A percentile compares a stretch with the other conserved stretches of the same genome.
phyloP scores from a whole-genome alignment of 768 basidiomycete species.

The Clavaria fumosa region DNA sequence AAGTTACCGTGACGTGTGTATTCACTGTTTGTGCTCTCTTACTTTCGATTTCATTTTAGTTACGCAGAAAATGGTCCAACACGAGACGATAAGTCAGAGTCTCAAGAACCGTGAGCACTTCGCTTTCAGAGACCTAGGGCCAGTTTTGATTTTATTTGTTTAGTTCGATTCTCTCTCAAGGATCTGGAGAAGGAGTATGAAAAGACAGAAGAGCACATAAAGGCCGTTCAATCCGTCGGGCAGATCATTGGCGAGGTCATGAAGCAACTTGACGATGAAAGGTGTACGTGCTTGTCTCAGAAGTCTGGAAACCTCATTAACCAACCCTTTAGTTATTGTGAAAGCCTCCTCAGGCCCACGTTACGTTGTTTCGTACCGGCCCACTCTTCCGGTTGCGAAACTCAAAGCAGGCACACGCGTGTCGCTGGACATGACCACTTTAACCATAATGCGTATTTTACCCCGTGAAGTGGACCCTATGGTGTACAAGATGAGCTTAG shows the following conservation, averaged over 20 bases:
- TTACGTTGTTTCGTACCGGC: slow-evolving; percentile 95
- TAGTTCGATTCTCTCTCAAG: slow-evolving; percentile 86
- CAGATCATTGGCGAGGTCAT: slow-evolving; percentile 99
- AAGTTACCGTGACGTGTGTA: slow-evolving; percentile 54
- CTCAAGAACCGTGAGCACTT: slow-evolving; percentile 71
- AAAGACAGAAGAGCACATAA: slow-evolving; percentile 98
- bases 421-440: slow-evolving; percentile 96
- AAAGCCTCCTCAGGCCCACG: slow-evolving; percentile 97
- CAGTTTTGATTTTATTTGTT: slow-evolving; percentile 4
- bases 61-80: slow-evolving; percentile 81
- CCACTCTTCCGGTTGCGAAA: slow-evolving; percentile 78
- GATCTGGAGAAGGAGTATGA: slow-evolving; percentile 79
- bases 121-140: neutral
- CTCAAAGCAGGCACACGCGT: slow-evolving; percentile 91
- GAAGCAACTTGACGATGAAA: slow-evolving; percentile 95
- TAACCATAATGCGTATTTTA: slow-evolving; percentile 97
- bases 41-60: slow-evolving; percentile 7
- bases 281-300: slow-evolving; percentile 45
- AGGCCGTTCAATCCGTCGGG: slow-evolving; percentile 95
- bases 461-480: slow-evolving; percentile 95
- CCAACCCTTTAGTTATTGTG: slow-evolving; percentile 83
- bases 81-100: slow-evolving; percentile 73
- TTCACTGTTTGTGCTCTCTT: neutral
- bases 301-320: too few relatives aligned
- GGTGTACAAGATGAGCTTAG: slow-evolving; percentile 99